Evolutionary conservation across 2,329 filamentous ascomycete species (phyloP), one percentile per base, ranked within the genome.

Genomic region (Ophiocordyceps sinensis): DNA sequence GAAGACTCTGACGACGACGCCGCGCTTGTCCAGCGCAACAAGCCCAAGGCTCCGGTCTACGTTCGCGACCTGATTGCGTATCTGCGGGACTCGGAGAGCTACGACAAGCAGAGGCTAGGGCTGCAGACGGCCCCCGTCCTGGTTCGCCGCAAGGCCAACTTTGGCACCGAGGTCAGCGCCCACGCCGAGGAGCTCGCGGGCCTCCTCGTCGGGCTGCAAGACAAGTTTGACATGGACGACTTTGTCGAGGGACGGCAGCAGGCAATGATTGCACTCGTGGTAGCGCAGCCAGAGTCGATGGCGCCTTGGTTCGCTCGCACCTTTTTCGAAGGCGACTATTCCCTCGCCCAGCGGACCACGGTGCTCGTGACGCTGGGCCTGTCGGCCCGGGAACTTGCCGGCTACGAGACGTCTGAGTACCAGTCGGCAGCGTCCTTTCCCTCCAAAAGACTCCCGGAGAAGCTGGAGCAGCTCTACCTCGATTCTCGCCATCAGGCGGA

Each of bases 1-100:
- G 85, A 93, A 55, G 91, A 98, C 55, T 89, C 86, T 0, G 87
- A 95, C 43, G 88, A 95, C 31, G 93, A 98, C 51, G 81, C 91
- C 5, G 94, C 87, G 0, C 66, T 94, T 15, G 73, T 96, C 38
- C 80, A 83, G 43, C 75, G 88, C 13, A 79, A 91, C 59, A 95
- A 91, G 51, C 75, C 82, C 19, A 82, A 75, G 43, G 75, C 86
- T 0, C 91, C 91, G 1, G 87, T 98, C 1, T 96, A 96, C 53
- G 82, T 95, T 44, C 78, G 87, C 37, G 86, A 94, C 51, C 70
- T 96, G 11, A 79, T 96, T 41, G 58, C 68, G 8, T 88, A 81
- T 53, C 69, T 98, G 3, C 74, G 84, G 38, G 85, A 94, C 49
- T 77, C 75, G 0, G 86, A 95, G 37, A 82, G 82, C 48, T 85